A percentile compares a stretch with the other conserved stretches of the same genome.
phyloP scores from a whole-genome alignment of 305 asterid species.

The Salvia sclarea region DNA sequence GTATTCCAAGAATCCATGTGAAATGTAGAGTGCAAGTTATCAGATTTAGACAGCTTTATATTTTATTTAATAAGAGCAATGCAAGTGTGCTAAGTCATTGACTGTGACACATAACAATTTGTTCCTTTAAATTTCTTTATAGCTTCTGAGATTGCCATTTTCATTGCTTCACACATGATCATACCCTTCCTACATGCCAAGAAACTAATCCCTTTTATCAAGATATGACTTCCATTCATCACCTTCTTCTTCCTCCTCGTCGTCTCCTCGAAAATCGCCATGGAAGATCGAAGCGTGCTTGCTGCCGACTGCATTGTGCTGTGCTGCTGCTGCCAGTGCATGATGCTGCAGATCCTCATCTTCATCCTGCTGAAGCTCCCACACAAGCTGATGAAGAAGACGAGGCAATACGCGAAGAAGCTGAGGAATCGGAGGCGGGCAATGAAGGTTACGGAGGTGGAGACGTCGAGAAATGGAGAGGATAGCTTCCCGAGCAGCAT shows the following conservation, averaged over 20 bases:
- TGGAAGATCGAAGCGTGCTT: conserved; percentile 65
- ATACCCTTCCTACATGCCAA: conserved; percentile 54
- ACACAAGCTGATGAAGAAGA: conserved; percentile 45
- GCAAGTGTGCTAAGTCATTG: conserved; percentile 50
- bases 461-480: conserved; percentile 32
- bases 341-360: conserved; percentile 70
- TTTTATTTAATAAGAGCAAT: conserved; percentile 33
- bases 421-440: conserved; percentile 38
- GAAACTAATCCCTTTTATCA: conserved; percentile 48
- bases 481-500: conserved; percentile 33
- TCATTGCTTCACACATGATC: conserved; percentile 80
- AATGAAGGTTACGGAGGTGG: conserved; percentile 37
- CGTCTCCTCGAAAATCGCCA: conserved; percentile 28
- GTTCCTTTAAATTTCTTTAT: conserved; percentile 31
- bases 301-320: conserved; percentile 84
- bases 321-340: conserved; percentile 80
- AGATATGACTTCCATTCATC: conserved; percentile 45
- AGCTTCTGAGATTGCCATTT: conserved; percentile 43
- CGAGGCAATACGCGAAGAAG: conserved; percentile 46
- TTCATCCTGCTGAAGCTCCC: conserved; percentile 68
- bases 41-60: conserved; percentile 35
- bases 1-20: conserved; percentile 41
- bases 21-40: conserved; percentile 53
- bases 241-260: conserved; percentile 37
- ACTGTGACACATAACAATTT: conserved; percentile 34